Conservation (phyloP, 208 protist species). For the Acanthamoeba sp. region DNA sequence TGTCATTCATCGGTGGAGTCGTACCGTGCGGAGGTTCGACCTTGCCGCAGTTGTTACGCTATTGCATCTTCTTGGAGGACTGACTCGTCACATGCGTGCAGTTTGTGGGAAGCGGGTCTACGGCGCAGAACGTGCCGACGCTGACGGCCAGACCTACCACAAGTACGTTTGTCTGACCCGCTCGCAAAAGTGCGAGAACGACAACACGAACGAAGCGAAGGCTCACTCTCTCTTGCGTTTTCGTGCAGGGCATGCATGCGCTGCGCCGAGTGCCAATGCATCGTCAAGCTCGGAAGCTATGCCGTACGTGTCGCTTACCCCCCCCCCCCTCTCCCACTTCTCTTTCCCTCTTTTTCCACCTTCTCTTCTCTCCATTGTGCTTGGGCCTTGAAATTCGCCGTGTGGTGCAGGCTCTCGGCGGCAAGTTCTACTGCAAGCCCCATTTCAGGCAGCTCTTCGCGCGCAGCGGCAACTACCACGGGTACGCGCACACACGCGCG, state of each 20-base stretch:
- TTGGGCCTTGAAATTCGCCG: too few species aligned
- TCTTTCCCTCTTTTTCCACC: neutral
- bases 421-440: constrained; percentile 54
- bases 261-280: neutral
- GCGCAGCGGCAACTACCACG: constrained; percentile 40
- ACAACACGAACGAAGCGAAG: too few species aligned
- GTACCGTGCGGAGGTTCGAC: neutral
- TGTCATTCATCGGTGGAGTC: constrained; percentile 15
- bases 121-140: constrained; percentile 27
- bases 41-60: neutral
- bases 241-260: neutral
- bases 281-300: neutral
- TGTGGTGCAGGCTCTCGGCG: neutral
- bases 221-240: neutral
- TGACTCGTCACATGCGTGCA: too few species aligned
- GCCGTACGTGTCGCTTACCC: neutral
- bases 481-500: too few species aligned
- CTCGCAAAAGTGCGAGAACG: too few species aligned
- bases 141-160: constrained; percentile 59
- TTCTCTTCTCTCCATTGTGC: neutral
- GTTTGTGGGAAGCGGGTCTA: constrained; percentile 52
- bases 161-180: constrained; percentile 17
- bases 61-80: too few species aligned
- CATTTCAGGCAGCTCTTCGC: constrained; percentile 58
- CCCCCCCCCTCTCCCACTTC: too few species aligned